Conservation (phyloP, 192 early-diverging fungal species). For the Coemansia sp. region DNA sequence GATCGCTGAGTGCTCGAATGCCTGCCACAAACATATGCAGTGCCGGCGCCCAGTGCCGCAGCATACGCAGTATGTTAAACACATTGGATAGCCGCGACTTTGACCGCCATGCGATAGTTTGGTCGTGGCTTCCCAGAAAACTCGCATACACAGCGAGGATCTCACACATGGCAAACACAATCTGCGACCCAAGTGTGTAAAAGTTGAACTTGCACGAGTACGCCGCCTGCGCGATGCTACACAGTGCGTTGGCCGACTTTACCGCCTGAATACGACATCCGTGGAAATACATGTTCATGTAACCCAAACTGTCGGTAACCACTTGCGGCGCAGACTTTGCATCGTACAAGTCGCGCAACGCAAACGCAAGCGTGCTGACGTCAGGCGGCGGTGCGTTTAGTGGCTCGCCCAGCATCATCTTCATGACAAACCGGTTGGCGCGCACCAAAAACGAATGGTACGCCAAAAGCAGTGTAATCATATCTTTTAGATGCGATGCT, state of each 20-base stretch:
- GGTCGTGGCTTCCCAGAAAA: slow-evolving; percentile 34
- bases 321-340: slow-evolving; percentile 13
- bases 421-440: slow-evolving; percentile 49
- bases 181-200: slow-evolving; percentile 38
- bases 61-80: slow-evolving; percentile 40
- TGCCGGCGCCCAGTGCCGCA: slow-evolving; percentile 43
- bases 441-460: slow-evolving; percentile 47
- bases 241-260: slow-evolving; percentile 36
- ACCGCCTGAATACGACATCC: slow-evolving; percentile 41
- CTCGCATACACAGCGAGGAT: slow-evolving; percentile 25
- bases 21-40: slow-evolving; percentile 37
- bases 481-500: slow-evolving; percentile 41
- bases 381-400: slow-evolving; percentile 42
- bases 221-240: slow-evolving; percentile 31
- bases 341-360: slow-evolving; percentile 45
- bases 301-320: slow-evolving; percentile 24
- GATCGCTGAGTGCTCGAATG: slow-evolving; percentile 39
- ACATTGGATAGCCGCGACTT: slow-evolving; percentile 40
- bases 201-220: slow-evolving; percentile 42
- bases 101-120: slow-evolving; percentile 28
- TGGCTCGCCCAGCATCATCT: slow-evolving; percentile 47
- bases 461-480: slow-evolving; percentile 31
- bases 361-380: slow-evolving; percentile 34
- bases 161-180: slow-evolving; percentile 35
- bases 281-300: slow-evolving; percentile 48